phyloP scores from a whole-genome alignment of 768 basidiomycete genomes.

The Kwoniella shandongensis region DNA sequence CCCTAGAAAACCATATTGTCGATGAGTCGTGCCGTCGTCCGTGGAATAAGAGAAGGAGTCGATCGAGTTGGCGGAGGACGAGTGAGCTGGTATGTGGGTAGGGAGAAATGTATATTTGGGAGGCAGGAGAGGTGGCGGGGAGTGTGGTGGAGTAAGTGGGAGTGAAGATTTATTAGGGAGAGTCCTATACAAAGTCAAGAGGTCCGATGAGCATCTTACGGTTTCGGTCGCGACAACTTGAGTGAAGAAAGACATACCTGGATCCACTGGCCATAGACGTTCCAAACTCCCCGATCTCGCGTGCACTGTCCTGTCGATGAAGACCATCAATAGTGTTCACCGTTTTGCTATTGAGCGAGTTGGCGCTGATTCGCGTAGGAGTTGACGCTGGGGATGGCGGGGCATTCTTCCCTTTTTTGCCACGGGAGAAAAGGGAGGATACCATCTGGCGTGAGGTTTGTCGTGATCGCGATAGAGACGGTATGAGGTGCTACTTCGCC shows the following conservation, averaged over 20 bases:
- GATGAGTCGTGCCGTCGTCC: slow-evolving; percentile 22
- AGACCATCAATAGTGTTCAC: no score
- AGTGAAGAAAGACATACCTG: neutral
- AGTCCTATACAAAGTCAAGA: slow-evolving; percentile 1
- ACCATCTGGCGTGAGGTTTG: neutral
- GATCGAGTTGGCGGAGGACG: slow-evolving; percentile 32
- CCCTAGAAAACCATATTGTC: slow-evolving; percentile 41
- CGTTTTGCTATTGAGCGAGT: no score
- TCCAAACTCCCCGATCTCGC: neutral
- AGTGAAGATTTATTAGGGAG: slow-evolving; percentile 10
- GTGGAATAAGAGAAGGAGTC: slow-evolving; percentile 37
- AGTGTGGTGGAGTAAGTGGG: slow-evolving; percentile 14
- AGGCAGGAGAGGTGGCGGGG: slow-evolving; percentile 28
- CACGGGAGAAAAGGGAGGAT: slow-evolving; percentile 18
- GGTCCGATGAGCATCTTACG: no score
- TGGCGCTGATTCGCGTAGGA: neutral
- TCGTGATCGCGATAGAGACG: no score
- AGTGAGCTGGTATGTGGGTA: slow-evolving; percentile 21
- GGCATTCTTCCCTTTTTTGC: slow-evolving; percentile 12
- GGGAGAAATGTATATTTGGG: slow-evolving; percentile 39
- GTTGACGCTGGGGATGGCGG: slow-evolving; percentile 1
- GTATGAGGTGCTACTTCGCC: no score
- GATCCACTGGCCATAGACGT: neutral
- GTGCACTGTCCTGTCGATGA: neutral
- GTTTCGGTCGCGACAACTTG: no score